These are phyloP conservation scores for Ophiostoma ulmi DNA, from an alignment of 2,329 filamentous ascomycete genomes.

Conservation along the genomic window DNA sequence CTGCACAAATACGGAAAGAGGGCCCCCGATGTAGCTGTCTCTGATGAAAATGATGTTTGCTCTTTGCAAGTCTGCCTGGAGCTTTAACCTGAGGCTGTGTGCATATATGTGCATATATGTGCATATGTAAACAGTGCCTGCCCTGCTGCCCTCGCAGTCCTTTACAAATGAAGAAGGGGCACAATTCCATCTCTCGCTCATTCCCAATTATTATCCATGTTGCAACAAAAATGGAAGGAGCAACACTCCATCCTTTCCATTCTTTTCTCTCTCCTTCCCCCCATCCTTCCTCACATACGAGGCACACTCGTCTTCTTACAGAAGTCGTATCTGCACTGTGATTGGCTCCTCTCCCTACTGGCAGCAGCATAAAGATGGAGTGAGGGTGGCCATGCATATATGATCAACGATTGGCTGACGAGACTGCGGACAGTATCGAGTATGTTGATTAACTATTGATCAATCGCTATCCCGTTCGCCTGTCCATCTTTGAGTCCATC, in stretches of 20 bases:
- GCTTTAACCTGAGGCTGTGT: background rate
- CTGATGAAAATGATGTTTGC: background rate
- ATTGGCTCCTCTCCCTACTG: background rate
- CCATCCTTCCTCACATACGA: background rate
- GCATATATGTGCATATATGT: background rate
- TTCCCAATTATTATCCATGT: background rate
- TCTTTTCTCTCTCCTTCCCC: background rate
- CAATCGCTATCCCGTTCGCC: background rate
- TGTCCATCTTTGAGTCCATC: background rate
- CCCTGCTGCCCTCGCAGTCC: background rate
- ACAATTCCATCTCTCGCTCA: too few relatives aligned
- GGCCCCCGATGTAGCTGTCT: background rate
- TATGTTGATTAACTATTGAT: background rate
- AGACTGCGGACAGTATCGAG: background rate
- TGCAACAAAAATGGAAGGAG: background rate
- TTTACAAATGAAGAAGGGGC: too few relatives aligned
- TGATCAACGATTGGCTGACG: conserved; percentile 1
- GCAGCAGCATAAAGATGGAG: background rate
- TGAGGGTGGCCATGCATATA: background rate
- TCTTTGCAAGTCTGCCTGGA: background rate
- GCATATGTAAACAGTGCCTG: background rate
- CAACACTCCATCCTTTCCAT: background rate
- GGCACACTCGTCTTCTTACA: background rate
- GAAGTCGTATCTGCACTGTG: background rate
- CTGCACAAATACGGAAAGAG: background rate